Evolutionary conservation across 352 stramenopile genomes (phyloP).

Genomic region (Phytophthora ramorum): DNA sequence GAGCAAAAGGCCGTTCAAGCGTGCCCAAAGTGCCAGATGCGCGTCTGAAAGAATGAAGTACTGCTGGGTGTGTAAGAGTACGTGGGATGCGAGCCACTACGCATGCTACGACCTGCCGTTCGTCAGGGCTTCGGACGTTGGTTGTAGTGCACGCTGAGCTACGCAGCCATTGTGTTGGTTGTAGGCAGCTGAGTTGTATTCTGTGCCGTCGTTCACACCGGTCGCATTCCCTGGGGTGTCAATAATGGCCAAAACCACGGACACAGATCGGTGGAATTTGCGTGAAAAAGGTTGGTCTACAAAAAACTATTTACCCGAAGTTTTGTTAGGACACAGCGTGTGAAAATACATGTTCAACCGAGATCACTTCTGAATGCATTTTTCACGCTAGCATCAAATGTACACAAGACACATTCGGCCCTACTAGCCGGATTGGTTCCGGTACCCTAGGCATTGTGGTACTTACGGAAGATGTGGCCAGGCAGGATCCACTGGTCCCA

Average conservation of each 20-base stretch:
- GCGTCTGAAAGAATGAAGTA: constrained; percentile 86
- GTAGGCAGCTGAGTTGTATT: too few relatives aligned
- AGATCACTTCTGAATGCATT: constrained; percentile 13
- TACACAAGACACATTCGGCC: constrained; percentile 25
- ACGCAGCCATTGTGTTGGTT: constrained; percentile 55
- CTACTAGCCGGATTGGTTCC: background rate
- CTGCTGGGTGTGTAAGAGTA: constrained; percentile 71
- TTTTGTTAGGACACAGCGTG: background rate
- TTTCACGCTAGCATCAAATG: constrained; percentile 16
- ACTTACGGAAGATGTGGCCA: constrained; percentile 85
- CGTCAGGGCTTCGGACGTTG: constrained; percentile 41
- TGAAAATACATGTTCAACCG: constrained; percentile 12
- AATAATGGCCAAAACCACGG: constrained; percentile 2
- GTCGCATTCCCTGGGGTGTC: constrained; percentile 2
- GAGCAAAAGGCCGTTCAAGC: constrained; percentile 54
- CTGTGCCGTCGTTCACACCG: constrained; percentile 23
- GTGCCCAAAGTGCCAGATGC: constrained; percentile 68
- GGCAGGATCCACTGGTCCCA: constrained; percentile 87
- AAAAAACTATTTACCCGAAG: constrained; percentile 12
- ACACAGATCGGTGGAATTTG: too few relatives aligned
- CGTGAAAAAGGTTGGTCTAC: background rate
- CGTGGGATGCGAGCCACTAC: constrained; percentile 72
- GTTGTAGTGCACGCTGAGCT: constrained; percentile 52
- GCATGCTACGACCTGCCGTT: constrained; percentile 74
- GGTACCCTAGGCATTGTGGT: constrained; percentile 31